Evolutionary conservation across 371 early-diverging fungal genomes (phyloP), one percentile per base, ranked within the genome.

Genomic region (Nematocida homosporus): DNA sequence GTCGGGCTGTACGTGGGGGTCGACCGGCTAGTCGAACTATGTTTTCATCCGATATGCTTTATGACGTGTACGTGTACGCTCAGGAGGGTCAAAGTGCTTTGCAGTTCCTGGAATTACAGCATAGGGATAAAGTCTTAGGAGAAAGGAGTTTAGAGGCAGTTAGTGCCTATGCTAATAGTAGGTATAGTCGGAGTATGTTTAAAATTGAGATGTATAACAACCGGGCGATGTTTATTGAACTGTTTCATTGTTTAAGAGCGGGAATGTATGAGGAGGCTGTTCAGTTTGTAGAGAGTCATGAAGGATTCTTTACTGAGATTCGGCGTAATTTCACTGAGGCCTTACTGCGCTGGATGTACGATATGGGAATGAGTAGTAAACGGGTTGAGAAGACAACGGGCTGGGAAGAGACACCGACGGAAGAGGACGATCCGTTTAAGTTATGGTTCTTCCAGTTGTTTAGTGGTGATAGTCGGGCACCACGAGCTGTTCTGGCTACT

Each of bases 31-130:
- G 63, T 42, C 20, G 32, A 40, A 59, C 27, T 37, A 8, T 57
- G 3, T 72, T 72, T 8, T 61, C 75, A 8, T 61, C 61, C 16
- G 37, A 16, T 6, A 72, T 72, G 75, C 10, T 72, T 6, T 72
- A 61, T 47, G 75, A 72, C n/a, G 27, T 44, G 13, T 72, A 61
- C 34, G 10, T 25, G n/a, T 72, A 40, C 55, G 16, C 38, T 35
- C 66, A 27, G 10, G 60, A 60, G 8, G 5, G 10, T 1, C 41
- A 59, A 23, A 61, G 52, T 4, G 35, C 75, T n/a, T 35, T 63
- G 4, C 53, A 72, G 3, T 72, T 72, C 32, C 48, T 72, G 18
- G 10, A 60, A 1, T 27, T 61, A 13, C 51, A 53, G 10, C 63
- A 61, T 37, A 30, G 16, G 18, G 34, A 13, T 6, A 38, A 63